Conservation (phyloP, 805 yeast genomes). For the Metschnikowia picachoensis region DNA sequence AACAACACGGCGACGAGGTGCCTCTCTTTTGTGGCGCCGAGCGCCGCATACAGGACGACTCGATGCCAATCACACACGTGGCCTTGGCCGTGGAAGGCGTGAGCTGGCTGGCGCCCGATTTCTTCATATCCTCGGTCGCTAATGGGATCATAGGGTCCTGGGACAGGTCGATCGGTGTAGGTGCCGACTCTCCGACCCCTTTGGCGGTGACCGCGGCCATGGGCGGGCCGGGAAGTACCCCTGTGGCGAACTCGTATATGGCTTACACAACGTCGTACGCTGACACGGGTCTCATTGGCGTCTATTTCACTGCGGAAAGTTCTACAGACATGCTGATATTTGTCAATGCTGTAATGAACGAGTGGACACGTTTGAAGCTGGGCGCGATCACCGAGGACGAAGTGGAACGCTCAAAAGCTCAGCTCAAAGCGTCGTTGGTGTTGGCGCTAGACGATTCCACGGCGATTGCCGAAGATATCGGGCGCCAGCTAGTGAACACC, state of each 20-base stretch:
- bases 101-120: slow-evolving; percentile 94
- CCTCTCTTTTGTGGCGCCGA: slow-evolving; percentile 87
- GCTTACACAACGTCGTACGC: slow-evolving; percentile 96
- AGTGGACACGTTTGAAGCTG: slow-evolving; percentile 81
- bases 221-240: slow-evolving; percentile 53
- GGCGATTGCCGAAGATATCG: slow-evolving; percentile 95
- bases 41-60: slow-evolving; percentile 73
- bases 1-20: slow-evolving; percentile 65
- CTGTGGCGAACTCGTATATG: slow-evolving; percentile 91
- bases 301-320: slow-evolving; percentile 83
- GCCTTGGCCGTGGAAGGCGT: slow-evolving; percentile 98
- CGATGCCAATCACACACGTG: slow-evolving; percentile 84
- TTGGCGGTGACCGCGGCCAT: slow-evolving; percentile 64
- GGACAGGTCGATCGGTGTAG: slow-evolving; percentile 90
- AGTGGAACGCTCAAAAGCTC: slow-evolving; percentile 92
- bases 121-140: slow-evolving; percentile 90
- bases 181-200: slow-evolving; percentile 81
- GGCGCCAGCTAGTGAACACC: slow-evolving; percentile 93
- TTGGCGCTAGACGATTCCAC: slow-evolving; percentile 92
- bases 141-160: slow-evolving; percentile 97
- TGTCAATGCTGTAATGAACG: slow-evolving; percentile 71
- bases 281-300: slow-evolving; percentile 97
- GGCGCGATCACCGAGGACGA: slow-evolving; percentile 81
- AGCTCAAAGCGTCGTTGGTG: slow-evolving; percentile 85
- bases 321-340: slow-evolving; percentile 61